These are phyloP conservation scores for Porphyrellus cyaneotinctus DNA, from an alignment of 768 basidiomycete genomes.

Conservation along the genomic window DNA sequence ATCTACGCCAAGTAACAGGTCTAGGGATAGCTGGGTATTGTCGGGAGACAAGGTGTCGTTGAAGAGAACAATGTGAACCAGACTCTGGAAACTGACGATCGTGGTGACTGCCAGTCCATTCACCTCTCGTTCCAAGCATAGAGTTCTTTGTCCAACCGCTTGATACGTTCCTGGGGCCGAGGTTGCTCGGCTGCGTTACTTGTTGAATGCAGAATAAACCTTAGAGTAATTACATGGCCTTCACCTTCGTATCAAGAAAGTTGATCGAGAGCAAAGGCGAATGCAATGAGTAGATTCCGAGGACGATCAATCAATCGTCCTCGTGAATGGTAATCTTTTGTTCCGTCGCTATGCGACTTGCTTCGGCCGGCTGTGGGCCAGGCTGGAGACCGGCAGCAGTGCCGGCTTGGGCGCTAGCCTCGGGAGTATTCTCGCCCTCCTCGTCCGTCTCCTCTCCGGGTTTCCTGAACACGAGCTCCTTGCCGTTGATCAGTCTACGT, in stretches of 20 bases:
- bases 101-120: no score
- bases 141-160: no score
- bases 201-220: constrained; percentile 5
- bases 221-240: neutral
- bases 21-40: no score
- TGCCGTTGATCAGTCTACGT: constrained; percentile 73
- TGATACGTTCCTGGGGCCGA: no score
- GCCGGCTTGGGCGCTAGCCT: constrained; percentile 1
- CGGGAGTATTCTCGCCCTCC: constrained; percentile 28
- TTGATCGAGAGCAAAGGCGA: no score
- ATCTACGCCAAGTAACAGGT: no score
- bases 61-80: no score
- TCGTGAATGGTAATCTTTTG: constrained; percentile 48
- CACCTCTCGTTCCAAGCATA: no score
- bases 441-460: constrained; percentile 47
- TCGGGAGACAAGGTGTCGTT: no score
- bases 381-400: constrained; percentile 3
- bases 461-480: constrained; percentile 56
- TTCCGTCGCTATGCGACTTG: constrained; percentile 28
- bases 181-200: neutral
- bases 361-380: constrained; percentile 4
- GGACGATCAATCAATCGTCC: constrained; percentile 36
- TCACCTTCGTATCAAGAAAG: constrained; percentile 6
- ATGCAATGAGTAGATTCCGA: no score
- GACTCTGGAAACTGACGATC: no score